These are phyloP conservation scores for Maudiozyma saulgeensis DNA, from an alignment of 805 yeast genomes.

Conservation along the genomic window DNA sequence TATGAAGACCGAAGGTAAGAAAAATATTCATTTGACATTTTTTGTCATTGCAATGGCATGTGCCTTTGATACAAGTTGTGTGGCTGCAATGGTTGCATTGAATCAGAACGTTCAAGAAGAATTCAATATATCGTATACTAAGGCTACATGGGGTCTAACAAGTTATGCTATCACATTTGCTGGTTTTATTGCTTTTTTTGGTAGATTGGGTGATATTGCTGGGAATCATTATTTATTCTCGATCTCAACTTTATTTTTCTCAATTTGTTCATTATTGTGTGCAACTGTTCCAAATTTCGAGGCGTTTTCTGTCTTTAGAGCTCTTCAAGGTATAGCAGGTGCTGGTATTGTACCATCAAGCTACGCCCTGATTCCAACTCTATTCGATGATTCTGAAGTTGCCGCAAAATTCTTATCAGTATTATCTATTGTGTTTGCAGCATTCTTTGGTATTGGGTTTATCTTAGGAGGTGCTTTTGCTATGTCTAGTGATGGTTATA, in stretches of 20 bases:
- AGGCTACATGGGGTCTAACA: constrained; percentile 1
- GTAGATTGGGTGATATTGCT: constrained; percentile 1
- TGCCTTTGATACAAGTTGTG: constrained; percentile 1
- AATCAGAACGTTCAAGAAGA: not conserved
- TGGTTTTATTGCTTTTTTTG: not conserved
- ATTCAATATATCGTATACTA: not conserved
- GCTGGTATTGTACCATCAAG: constrained; percentile 1
- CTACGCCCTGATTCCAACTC: not conserved
- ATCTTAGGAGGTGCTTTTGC: constrained; percentile 1
- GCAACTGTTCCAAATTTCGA: constrained; percentile 1
- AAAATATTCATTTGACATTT: not conserved
- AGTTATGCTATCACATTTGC: constrained; percentile 1
- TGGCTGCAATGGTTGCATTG: constrained; percentile 1
- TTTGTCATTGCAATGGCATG: not conserved
- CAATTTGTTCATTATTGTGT: not conserved
- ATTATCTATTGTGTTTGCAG: not conserved
- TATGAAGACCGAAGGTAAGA: not conserved
- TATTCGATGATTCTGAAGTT: not conserved
- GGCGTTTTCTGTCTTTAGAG: constrained; percentile 1
- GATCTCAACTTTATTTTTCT: not conserved
- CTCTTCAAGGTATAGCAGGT: constrained; percentile 1
- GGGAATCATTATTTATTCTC: not conserved
- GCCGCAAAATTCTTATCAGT: not conserved
- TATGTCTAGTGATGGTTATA: constrained; percentile 1
- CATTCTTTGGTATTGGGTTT: not conserved